Percentiles rank a stretch among this genome's conserved stretches.
These are phyloP conservation scores for Colletotrichum limetticola DNA, from an alignment of 2,329 filamentous ascomycete species.

Conservation along the genomic window DNA sequence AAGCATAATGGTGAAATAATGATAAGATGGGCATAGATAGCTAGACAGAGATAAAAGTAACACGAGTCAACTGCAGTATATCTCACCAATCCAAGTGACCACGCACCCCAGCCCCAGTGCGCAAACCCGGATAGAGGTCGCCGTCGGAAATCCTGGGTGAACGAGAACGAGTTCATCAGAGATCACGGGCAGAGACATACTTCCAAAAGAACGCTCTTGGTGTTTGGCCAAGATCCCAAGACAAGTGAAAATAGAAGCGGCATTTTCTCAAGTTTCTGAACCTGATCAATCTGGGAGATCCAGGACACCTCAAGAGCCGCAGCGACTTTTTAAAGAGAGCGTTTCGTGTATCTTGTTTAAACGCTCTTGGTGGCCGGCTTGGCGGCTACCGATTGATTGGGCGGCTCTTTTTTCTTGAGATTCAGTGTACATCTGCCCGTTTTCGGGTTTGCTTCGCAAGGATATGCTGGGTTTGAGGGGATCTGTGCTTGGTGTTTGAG, in stretches of 20 bases:
- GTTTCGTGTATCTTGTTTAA: neutral
- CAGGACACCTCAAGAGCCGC: neutral
- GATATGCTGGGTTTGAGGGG: neutral
- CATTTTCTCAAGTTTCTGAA: neutral
- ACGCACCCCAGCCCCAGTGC: no score
- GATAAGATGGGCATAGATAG: neutral
- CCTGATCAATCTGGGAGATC: neutral
- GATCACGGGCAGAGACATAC: neutral
- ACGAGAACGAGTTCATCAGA: no score
- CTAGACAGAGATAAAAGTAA: neutral
- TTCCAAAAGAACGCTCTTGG: neutral
- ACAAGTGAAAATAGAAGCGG: constrained; percentile 5
- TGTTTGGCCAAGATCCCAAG: constrained; percentile 24
- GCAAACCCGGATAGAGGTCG: neutral
- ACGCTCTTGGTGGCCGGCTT: neutral
- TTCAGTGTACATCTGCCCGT: neutral
- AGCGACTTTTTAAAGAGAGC: neutral
- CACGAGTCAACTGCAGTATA: neutral
- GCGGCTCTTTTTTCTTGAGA: neutral
- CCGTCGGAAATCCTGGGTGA: neutral
- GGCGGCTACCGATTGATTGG: neutral
- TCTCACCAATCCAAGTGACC: neutral
- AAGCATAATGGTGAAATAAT: neutral
- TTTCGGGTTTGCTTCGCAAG: neutral
- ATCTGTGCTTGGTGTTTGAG: neutral